Percentiles rank a stretch among this genome's conserved stretches.
Conservation (phyloP, 208 protist species). For the Acanthamoeba divionensis region DNA sequence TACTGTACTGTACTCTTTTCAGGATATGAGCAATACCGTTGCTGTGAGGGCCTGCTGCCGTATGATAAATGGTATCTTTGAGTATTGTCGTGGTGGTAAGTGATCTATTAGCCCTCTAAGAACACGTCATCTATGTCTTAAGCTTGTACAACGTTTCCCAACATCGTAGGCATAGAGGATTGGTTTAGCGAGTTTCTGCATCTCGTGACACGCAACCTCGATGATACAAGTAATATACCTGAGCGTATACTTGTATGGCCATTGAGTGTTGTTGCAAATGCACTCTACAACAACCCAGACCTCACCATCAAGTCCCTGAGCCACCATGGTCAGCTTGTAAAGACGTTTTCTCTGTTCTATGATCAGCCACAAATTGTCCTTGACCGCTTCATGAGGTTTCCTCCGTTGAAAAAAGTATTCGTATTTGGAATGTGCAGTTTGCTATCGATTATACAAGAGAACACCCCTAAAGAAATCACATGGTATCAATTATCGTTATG, state of each 20-base stretch:
- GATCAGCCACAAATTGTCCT: background rate
- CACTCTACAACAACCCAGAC: constrained; percentile 1
- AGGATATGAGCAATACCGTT: background rate
- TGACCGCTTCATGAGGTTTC: background rate
- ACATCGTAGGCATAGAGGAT: background rate
- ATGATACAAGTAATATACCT: background rate
- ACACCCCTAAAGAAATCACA: background rate
- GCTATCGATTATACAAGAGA: background rate
- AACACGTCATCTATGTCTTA: background rate
- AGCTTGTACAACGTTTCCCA: background rate
- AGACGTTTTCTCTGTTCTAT: background rate
- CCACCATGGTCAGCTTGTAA: background rate
- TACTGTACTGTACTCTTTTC: background rate
- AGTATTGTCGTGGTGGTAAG: background rate
- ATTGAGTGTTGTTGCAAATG: background rate
- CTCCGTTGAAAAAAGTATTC: background rate
- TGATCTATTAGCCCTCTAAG: background rate
- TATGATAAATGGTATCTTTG: background rate
- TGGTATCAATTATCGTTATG: background rate
- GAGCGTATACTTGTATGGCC: background rate
- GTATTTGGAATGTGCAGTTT: background rate
- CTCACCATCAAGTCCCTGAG: background rate
- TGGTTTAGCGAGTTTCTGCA: background rate
- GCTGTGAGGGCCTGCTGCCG: background rate
- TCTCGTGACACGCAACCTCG: background rate